phyloP scores from a whole-genome alignment of 306 rosid species.

The Sicyos edulis region DNA sequence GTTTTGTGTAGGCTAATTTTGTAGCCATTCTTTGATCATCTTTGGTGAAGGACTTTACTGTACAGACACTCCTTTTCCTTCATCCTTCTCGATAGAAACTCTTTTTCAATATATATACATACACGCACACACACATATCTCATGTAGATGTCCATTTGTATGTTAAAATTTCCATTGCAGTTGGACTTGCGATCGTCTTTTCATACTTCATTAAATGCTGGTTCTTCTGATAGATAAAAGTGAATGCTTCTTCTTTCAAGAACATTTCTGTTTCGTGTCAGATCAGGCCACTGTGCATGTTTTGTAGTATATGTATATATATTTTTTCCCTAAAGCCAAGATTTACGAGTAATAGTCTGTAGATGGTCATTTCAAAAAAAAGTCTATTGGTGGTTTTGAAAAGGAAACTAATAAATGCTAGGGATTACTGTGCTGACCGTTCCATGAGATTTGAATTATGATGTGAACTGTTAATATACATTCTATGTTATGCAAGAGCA shows the following conservation, averaged over 20 bases:
- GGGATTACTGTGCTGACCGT: neutral
- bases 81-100: too few relatives aligned
- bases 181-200: too few relatives aligned
- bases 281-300: neutral
- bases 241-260: neutral
- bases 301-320: neutral
- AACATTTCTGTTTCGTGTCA: neutral
- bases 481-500: neutral
- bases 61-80: neutral
- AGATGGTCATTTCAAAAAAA: neutral
- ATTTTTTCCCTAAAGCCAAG: neutral
- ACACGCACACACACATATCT: too few relatives aligned
- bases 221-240: neutral
- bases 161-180: too few relatives aligned
- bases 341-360: neutral
- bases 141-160: too few relatives aligned
- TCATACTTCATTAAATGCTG: too few relatives aligned
- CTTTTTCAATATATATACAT: too few relatives aligned
- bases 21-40: neutral
- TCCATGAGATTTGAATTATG: neutral
- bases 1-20: neutral
- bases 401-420: neutral
- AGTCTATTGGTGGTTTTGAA: too few relatives aligned
- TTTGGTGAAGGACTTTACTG: slow-evolving; percentile 1
- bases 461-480: neutral